phyloP scores from a whole-genome alignment of 306 rosid species.

The Gastrolobium bilobum region DNA sequence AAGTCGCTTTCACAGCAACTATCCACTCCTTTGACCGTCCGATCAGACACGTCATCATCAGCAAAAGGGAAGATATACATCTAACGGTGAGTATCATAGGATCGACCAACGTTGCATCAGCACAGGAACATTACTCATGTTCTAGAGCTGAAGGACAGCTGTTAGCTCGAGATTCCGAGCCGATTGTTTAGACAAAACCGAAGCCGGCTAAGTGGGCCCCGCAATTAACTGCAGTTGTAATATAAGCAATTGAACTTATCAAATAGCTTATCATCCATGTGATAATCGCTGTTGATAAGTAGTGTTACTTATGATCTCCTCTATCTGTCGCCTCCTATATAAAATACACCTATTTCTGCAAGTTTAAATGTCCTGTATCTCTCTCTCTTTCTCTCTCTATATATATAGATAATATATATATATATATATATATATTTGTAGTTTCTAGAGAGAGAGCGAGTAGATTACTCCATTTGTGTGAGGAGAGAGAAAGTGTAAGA shows the following conservation, averaged over 20 bases:
- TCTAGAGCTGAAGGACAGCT: conserved; percentile 70
- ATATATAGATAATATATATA: not conserved
- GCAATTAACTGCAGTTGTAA: conserved; percentile 33
- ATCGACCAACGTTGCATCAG: not conserved
- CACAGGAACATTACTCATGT: not conserved
- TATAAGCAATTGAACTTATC: accelerated
- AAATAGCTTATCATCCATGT: accelerated
- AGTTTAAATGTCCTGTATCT: conserved; percentile 60
- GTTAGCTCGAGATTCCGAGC: conserved; percentile 91
- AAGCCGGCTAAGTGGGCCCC: conserved; percentile 92
- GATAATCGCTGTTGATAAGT: conserved; percentile 38
- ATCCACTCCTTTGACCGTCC: conserved; percentile 49
- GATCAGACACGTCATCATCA: conserved; percentile 8
- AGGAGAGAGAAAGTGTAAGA: conserved; percentile 61
- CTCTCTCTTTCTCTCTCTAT: conserved; percentile 22
- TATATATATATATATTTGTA: conserved; percentile 48
- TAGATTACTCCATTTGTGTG: conserved; percentile 57
- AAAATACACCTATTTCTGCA: conserved; percentile 75
- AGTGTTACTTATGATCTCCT: accelerated
- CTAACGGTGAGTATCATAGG: not conserved
- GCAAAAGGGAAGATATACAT: accelerated
- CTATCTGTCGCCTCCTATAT: conserved; percentile 69
- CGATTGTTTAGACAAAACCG: conserved; percentile 69
- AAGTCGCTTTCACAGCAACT: conserved; percentile 54
- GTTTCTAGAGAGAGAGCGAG: conserved; percentile 58